Base-by-base conservation (phyloP, 176 grass and related monocot genomes). In the Metroxylon sagu region DNA sequence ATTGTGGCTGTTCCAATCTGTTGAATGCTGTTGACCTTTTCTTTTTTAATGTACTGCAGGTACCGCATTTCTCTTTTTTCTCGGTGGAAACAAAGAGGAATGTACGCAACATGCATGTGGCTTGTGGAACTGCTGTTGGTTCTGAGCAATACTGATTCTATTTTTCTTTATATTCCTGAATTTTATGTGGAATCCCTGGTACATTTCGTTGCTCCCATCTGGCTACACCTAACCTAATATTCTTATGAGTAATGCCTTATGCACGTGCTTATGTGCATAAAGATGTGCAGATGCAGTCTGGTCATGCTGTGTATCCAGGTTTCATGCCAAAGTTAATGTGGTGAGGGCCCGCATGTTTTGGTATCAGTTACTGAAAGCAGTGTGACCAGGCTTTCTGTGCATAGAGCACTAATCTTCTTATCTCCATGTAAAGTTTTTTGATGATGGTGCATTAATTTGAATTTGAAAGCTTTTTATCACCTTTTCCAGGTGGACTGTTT, bases 71-170 rank as follows among this genome's bases (percentile, higher is more conserved):
- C 89, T 66, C 77, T 87, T 73, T 93, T 93, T 80, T 87, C 89
- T 56, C 68, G 59, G 57, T 93, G 89, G 89, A 93, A 93, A 74
- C 80, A 87, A 68, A 87, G 89, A 65, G 89, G 89, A 79, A 87
- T 93, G 89, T 93, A 93, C 62, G 89, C 89, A 80, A 74, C 84
- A 62, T 93, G 89, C 77, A 93, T 87, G 84, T 93, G 89, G 89
- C 74, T 84, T 49, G 84, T 93, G 63, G 89, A 93, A 27, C 75
- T 93, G 61, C 78, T 93, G 50, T 83, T 93, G 74, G 89, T 87
- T 55, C 71, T 93, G 25, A 84, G 80, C 21, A 68, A 84, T 64
- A 76, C 62, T 18, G 57, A 84, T 74, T 58, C 35, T 49, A 39
- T 84, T 73, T 93, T 93, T 59, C 57, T 61, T 16, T 84, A 73